These are phyloP conservation scores for Cercospora janseana DNA, from an alignment of 2,329 filamentous ascomycete genomes.

Conservation along the genomic window DNA sequence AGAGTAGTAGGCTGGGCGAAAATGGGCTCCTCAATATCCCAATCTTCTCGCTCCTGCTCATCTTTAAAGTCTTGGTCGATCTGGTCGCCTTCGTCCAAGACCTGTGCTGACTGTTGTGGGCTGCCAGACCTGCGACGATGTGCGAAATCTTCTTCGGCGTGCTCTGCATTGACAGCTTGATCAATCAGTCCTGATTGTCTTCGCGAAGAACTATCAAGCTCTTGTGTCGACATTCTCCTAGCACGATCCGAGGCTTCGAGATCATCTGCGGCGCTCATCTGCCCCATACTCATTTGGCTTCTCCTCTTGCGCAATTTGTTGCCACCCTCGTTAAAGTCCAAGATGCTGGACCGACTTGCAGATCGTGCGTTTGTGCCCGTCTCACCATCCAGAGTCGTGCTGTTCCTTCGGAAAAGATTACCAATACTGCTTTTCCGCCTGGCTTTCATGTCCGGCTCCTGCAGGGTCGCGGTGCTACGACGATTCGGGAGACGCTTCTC, in stretches of 20 bases:
- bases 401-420: slow-evolving; percentile 35
- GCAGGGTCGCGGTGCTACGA: slow-evolving; percentile 22
- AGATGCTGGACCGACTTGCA: slow-evolving; percentile 33
- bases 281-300: slow-evolving; percentile 36
- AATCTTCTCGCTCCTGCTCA: slow-evolving; percentile 48
- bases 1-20: slow-evolving; percentile 82
- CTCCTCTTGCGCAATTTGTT: slow-evolving; percentile 38
- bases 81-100: slow-evolving; percentile 37
- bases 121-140: slow-evolving; percentile 30
- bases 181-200: slow-evolving; percentile 26
- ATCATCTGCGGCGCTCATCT: slow-evolving; percentile 25
- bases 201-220: slow-evolving; percentile 18
- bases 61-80: slow-evolving; percentile 47
- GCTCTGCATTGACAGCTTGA: slow-evolving; percentile 36
- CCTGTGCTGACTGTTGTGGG: slow-evolving; percentile 20
- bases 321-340: slow-evolving; percentile 34
- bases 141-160: slow-evolving; percentile 28
- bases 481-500: slow-evolving; percentile 22
- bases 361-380: slow-evolving; percentile 28
- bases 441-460: slow-evolving; percentile 23
- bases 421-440: slow-evolving; percentile 36
- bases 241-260: slow-evolving; percentile 22
- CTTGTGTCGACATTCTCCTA: slow-evolving; percentile 22
- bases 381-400: slow-evolving; percentile 40
- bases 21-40: slow-evolving; percentile 47